Evolutionary conservation across 1,284 basidiomycete species (phyloP).

Genomic region (Pseudozyma sp.): DNA sequence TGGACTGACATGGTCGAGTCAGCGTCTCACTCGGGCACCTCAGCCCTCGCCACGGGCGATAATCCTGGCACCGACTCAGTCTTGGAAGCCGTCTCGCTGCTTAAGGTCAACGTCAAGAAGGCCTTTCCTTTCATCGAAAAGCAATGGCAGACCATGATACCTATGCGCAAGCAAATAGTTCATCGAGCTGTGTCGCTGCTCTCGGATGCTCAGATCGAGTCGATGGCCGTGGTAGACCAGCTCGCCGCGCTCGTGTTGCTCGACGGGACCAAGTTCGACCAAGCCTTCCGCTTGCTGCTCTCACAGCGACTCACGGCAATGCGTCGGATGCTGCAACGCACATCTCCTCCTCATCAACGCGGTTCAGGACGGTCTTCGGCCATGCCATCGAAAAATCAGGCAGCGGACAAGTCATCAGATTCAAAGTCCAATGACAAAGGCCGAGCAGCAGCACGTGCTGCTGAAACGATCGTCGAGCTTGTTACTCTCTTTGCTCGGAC

Average conservation of each 20-base stretch:
- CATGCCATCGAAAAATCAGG: neutral
- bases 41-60: slow-evolving; percentile 8
- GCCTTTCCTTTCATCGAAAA: slow-evolving; percentile 56
- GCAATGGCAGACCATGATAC: slow-evolving; percentile 52
- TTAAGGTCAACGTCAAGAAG: slow-evolving; percentile 41
- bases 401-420: neutral
- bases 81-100: slow-evolving; percentile 27
- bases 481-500: slow-evolving; percentile 33
- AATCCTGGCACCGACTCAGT: slow-evolving; percentile 26
- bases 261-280: slow-evolving; percentile 33
- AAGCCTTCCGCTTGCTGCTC: slow-evolving; percentile 29
- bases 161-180: slow-evolving; percentile 56
- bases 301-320: slow-evolving; percentile 41
- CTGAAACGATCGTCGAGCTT: slow-evolving; percentile 32
- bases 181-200: slow-evolving; percentile 41
- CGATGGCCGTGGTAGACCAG: slow-evolving; percentile 40
- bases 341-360: slow-evolving; percentile 6
- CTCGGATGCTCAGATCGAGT: slow-evolving; percentile 39
- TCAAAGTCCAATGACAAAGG: neutral
- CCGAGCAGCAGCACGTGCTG: slow-evolving; percentile 17
- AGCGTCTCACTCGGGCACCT: neutral
- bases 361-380: neutral
- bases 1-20: slow-evolving; percentile 45
- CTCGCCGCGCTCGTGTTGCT: slow-evolving; percentile 44
- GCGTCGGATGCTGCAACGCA: slow-evolving; percentile 25